phyloP scores from a whole-genome alignment of 2,329 filamentous ascomycete species.

The Monilinia laxa region DNA sequence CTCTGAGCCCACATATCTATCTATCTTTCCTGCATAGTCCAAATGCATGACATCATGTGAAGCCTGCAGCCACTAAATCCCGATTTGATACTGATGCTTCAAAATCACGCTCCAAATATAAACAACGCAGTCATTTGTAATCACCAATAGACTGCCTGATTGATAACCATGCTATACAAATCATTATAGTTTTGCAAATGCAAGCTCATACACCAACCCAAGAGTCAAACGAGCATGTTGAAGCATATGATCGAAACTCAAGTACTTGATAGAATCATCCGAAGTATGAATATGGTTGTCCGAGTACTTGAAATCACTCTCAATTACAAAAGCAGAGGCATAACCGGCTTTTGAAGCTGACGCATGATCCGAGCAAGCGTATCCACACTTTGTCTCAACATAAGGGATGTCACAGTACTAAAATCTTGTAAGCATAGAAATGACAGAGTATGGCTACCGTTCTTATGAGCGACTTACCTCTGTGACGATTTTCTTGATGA shows the following conservation, averaged over 20 bases:
- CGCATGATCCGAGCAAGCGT: constrained; percentile 76
- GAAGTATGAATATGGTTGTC: constrained; percentile 70
- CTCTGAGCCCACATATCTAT: not conserved
- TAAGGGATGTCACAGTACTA: constrained; percentile 87
- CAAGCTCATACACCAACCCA: constrained; percentile 80
- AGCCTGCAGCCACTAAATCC: not conserved
- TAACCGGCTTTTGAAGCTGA: constrained; percentile 73
- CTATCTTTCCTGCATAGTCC: not conserved
- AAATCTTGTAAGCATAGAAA: constrained; percentile 22
- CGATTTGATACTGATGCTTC: not conserved
- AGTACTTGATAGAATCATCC: constrained; percentile 67
- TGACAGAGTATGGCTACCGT: constrained; percentile 4
- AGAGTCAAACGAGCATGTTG: constrained; percentile 85
- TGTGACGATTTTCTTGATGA: constrained; percentile 86
- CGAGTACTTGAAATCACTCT: constrained; percentile 65
- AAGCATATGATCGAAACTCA: constrained; percentile 87
- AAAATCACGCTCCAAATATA: not conserved
- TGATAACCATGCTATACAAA: not conserved
- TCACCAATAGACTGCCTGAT: not conserved
- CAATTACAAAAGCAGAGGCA: constrained; percentile 73
- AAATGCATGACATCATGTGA: constrained; percentile 1
- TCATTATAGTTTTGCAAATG: constrained; percentile 59
- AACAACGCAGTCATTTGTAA: not conserved
- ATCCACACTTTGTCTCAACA: constrained; percentile 84
- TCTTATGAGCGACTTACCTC: constrained; percentile 46